Percentiles rank a stretch among this genome's conserved stretches.
Evolutionary conservation across 768 basidiomycete species (phyloP).

Genomic region (Cystobasidium tubakii): DNA sequence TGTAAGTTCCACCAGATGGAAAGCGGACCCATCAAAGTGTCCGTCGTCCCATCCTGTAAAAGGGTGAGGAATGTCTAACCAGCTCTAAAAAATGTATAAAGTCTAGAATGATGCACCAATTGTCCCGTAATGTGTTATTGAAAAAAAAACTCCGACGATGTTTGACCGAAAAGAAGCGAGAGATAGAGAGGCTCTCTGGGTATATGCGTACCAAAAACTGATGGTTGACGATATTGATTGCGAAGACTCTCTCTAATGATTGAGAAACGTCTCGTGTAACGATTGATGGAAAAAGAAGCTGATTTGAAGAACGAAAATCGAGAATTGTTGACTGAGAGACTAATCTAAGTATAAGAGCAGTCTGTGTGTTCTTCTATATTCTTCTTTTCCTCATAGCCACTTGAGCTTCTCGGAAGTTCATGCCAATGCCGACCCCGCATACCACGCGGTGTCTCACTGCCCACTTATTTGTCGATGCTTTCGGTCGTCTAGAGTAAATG

Average conservation of each 20-base stretch:
- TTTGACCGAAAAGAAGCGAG: not conserved
- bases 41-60: not conserved
- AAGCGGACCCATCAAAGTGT: constrained; percentile 9
- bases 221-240: not conserved
- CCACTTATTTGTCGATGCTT: not conserved
- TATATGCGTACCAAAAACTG: not conserved
- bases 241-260: not conserved
- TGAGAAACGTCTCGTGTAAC: not conserved
- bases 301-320: not conserved
- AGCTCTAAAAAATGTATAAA: not conserved
- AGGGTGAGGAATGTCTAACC: not conserved
- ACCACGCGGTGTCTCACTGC: not conserved
- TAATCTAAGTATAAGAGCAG: not conserved
- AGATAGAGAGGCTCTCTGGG: not conserved
- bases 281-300: not conserved
- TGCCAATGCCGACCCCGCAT: no score
- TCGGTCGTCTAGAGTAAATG: not conserved
- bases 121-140: not conserved
- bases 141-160: not conserved
- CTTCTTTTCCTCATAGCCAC: not conserved
- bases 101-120: constrained; percentile 21
- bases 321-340: not conserved
- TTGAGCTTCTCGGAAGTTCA: no score
- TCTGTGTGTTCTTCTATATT: not conserved
- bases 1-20: not conserved